These are phyloP conservation scores for Saposhnikovia divaricata DNA, from an alignment of 129 eudicot species.

Conservation along the genomic window DNA sequence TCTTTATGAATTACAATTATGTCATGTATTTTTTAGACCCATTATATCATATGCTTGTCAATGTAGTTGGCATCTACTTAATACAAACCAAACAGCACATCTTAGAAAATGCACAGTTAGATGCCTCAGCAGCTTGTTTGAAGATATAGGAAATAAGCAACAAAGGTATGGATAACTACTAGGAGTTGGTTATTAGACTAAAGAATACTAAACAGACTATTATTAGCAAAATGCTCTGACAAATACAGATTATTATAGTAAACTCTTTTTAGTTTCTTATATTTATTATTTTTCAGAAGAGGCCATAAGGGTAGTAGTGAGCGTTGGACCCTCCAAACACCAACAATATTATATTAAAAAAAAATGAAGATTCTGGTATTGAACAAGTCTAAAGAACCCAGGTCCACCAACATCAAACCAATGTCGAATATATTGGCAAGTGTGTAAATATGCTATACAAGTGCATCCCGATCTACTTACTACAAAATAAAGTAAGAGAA, in stretches of 20 bases:
- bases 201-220: not conserved
- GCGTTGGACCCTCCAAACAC: not conserved
- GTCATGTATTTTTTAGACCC: too few relatives aligned
- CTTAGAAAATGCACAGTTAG: not conserved
- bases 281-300: not conserved
- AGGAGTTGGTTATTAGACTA: not conserved
- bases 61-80: not conserved
- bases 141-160: not conserved
- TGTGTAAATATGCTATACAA: not conserved
- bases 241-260: not conserved
- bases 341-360: not conserved
- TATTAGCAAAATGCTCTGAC: not conserved
- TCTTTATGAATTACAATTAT: not conserved
- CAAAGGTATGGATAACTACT: not conserved
- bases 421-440: not conserved
- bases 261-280: not conserved
- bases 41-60: not conserved
- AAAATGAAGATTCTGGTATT: not conserved
- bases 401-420: not conserved
- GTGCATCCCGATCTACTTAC: not conserved
- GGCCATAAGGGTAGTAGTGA: not conserved
- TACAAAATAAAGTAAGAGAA: not conserved
- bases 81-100: not conserved
- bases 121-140: not conserved
- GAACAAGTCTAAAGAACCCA: not conserved